Percentiles rank a stretch among this genome's conserved stretches.
Conservation (phyloP, 352 stramenopile species). For the Ophiocytium majus region DNA sequence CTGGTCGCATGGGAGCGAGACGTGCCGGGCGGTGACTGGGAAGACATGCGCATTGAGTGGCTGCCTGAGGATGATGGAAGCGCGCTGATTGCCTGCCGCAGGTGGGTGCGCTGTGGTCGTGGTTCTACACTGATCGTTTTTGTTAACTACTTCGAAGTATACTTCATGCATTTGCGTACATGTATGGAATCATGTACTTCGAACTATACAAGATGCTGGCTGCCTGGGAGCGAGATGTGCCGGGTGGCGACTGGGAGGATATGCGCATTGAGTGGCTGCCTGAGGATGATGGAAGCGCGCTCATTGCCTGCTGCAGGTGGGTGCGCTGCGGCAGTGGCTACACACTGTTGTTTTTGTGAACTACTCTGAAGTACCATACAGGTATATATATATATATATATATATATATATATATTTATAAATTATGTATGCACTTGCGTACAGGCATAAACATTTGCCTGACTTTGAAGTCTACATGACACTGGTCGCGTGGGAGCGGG, state of each 20-base stretch:
- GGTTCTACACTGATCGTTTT: neutral
- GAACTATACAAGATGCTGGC: too few relatives aligned
- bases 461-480: too few relatives aligned
- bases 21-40: constrained; percentile 46
- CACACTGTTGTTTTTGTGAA: neutral
- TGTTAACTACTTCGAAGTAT: neutral
- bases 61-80: neutral
- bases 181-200: too few relatives aligned
- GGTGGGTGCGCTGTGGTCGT: neutral
- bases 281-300: neutral
- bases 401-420: too few relatives aligned
- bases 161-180: too few relatives aligned
- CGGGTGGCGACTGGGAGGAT: constrained; percentile 11
- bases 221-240: constrained; percentile 53
- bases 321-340: neutral
- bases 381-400: too few relatives aligned
- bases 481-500: constrained; percentile 52
- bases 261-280: constrained; percentile 27
- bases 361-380: neutral
- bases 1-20: constrained; percentile 51
- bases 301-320: neutral
- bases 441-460: too few relatives aligned
- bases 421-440: too few relatives aligned
- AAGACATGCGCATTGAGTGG: constrained; percentile 52
- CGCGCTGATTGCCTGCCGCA: neutral